Conservation (phyloP, 495 filamentous ascomycete species). For the Trichoderma erinaceum region DNA sequence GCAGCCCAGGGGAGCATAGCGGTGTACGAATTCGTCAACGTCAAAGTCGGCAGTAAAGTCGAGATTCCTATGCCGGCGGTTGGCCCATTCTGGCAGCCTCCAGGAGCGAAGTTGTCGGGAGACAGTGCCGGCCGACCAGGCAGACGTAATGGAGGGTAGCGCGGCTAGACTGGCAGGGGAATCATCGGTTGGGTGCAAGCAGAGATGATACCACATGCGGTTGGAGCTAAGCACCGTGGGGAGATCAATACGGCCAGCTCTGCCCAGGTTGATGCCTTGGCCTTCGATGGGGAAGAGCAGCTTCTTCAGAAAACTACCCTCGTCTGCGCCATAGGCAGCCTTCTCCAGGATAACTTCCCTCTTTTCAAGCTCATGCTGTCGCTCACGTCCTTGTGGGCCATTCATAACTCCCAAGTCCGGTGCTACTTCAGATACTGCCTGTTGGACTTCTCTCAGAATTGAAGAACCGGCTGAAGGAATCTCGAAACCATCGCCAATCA, state of each 20-base stretch:
- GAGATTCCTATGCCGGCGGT: slow-evolving; percentile 82
- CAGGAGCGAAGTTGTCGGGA: slow-evolving; percentile 88
- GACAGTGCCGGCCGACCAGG: slow-evolving; percentile 87
- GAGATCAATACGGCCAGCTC: slow-evolving; percentile 70
- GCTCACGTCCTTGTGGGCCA: slow-evolving; percentile 58
- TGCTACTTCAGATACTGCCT: slow-evolving; percentile 69
- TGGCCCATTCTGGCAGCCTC: slow-evolving; percentile 94
- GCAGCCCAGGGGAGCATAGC: slow-evolving; percentile 81
- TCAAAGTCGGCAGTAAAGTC: slow-evolving; percentile 98
- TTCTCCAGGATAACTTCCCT: slow-evolving; percentile 81
- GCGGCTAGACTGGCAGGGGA: slow-evolving; percentile 61
- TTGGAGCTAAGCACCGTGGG: slow-evolving; percentile 63
- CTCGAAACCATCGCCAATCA: slow-evolving; percentile 88
- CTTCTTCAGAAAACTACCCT: slow-evolving; percentile 73
- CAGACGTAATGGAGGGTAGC: slow-evolving; percentile 53
- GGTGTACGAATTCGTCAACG: slow-evolving; percentile 76
- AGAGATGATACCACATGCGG: slow-evolving; percentile 92
- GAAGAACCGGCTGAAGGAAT: slow-evolving; percentile 64
- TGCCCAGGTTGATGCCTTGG: slow-evolving; percentile 67
- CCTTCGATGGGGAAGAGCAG: slow-evolving; percentile 75
- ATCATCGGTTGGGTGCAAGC: slow-evolving; percentile 86
- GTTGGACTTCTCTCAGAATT: slow-evolving; percentile 76
- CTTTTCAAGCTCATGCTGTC: slow-evolving; percentile 72
- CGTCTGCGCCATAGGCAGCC: slow-evolving; percentile 70
- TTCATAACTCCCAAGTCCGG: slow-evolving; percentile 73